Evolutionary conservation across 2,329 filamentous ascomycete species (phyloP).

Genomic region (Zasmidium citrigriseum): DNA sequence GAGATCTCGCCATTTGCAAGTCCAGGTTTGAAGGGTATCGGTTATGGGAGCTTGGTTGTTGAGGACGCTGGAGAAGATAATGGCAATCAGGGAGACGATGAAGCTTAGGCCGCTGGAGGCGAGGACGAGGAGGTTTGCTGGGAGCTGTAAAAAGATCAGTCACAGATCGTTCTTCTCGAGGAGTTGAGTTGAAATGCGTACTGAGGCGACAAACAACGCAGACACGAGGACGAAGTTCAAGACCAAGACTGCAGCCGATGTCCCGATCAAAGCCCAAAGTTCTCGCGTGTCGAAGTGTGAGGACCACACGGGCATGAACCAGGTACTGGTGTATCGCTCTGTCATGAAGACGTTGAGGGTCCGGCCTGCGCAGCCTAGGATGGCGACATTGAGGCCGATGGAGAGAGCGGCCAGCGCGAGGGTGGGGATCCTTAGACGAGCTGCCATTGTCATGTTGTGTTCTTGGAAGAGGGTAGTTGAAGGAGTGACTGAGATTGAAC

Average conservation of each 20-base stretch:
- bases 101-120: constrained; percentile 38
- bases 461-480: neutral
- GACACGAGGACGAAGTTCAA: constrained; percentile 39
- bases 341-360: constrained; percentile 46
- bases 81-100: constrained; percentile 42
- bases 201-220: constrained; percentile 38
- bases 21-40: constrained; percentile 42
- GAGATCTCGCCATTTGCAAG: constrained; percentile 34
- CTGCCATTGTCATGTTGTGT: constrained; percentile 15
- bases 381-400: constrained; percentile 42
- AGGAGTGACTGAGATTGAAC: neutral
- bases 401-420: constrained; percentile 30
- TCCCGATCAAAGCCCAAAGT: constrained; percentile 44
- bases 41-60: constrained; percentile 26
- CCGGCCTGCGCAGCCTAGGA: constrained; percentile 46
- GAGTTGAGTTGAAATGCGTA: constrained; percentile 8
- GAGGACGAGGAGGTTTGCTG: constrained; percentile 41
- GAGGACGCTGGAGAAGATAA: constrained; percentile 39
- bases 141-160: constrained; percentile 41
- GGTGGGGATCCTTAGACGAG: constrained; percentile 26
- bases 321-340: constrained; percentile 45
- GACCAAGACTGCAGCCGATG: constrained; percentile 39
- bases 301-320: constrained; percentile 52
- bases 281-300: constrained; percentile 49
- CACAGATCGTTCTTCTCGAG: constrained; percentile 11